Conservation (phyloP, 345 rosid species). For the Lepidium didymum region DNA sequence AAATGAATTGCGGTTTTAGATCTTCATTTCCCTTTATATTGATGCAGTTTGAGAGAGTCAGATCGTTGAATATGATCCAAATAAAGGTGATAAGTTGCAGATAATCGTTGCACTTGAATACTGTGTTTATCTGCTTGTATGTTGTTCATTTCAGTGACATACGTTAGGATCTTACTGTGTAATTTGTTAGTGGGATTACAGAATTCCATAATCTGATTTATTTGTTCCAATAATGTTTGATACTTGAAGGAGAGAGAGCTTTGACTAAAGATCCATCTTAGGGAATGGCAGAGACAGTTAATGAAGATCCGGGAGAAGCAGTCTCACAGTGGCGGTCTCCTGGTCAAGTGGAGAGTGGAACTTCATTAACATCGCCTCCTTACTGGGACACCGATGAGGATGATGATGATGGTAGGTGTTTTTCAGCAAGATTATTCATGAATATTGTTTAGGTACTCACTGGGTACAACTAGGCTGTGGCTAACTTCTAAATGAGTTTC, state of each 20-base stretch:
- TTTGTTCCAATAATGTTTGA: not conserved
- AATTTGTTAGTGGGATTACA: not conserved
- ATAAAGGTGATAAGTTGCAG: not conserved
- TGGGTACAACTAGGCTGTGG: not conserved
- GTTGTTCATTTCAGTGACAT: not conserved
- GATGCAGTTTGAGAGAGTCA: not conserved
- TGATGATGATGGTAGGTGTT: conserved; percentile 51
- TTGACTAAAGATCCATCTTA: not conserved
- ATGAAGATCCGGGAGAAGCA: conserved; percentile 70
- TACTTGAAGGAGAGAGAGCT: conserved; percentile 8
- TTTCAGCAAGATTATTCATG: not conserved
- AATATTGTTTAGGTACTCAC: not conserved
- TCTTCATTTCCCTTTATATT: not conserved
- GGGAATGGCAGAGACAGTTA: conserved; percentile 61
- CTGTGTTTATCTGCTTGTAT: not conserved
- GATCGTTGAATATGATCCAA: not conserved
- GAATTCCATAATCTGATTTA: not conserved
- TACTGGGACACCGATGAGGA: conserved; percentile 92
- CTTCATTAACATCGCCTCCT: conserved; percentile 77
- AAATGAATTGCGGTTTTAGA: not conserved
- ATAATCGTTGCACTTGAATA: not conserved
- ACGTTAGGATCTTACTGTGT: not conserved
- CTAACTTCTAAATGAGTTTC: not conserved
- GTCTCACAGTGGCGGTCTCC: no score
- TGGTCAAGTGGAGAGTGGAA: conserved; percentile 79